Conservation (phyloP, 495 filamentous ascomycete genomes). For the Aspergillus cavernicola region DNA sequence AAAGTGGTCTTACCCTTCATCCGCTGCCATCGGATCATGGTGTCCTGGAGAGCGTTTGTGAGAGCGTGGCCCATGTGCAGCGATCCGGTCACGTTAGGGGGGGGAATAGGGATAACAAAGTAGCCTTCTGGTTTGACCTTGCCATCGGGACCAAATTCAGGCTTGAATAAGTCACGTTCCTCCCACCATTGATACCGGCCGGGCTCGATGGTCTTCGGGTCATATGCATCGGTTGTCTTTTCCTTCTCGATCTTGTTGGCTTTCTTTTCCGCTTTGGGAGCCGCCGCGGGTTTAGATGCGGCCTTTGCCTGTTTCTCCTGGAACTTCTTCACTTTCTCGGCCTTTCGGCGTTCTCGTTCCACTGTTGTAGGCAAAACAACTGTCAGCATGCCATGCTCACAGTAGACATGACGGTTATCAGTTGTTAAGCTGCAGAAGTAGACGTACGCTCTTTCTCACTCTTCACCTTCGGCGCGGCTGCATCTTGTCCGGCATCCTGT, state of each 20-base stretch:
- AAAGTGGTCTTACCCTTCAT: conserved; percentile 66
- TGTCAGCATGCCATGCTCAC: conserved; percentile 15
- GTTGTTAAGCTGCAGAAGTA: background rate
- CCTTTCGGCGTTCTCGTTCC: conserved; percentile 56
- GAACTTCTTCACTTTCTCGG: conserved; percentile 58
- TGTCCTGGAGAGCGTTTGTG: conserved; percentile 65
- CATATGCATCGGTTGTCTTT: conserved; percentile 54
- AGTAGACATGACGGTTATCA: background rate
- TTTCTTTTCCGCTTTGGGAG: conserved; percentile 53
- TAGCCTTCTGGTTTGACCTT: conserved; percentile 63
- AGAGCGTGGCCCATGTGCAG: conserved; percentile 72
- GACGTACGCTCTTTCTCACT: conserved; percentile 55
- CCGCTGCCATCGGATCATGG: conserved; percentile 67
- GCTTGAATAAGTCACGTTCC: conserved; percentile 65
- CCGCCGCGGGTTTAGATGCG: conserved; percentile 36
- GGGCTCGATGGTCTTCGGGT: conserved; percentile 52
- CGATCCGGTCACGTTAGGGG: conserved; percentile 73
- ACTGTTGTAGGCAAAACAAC: conserved; percentile 25
- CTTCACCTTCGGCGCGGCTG: conserved; percentile 52
- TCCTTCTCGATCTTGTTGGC: conserved; percentile 48
- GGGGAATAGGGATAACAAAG: conserved; percentile 72
- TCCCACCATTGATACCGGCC: conserved; percentile 61
- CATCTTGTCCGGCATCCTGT: conserved; percentile 44
- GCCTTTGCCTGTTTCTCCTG: conserved; percentile 54
- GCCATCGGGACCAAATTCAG: conserved; percentile 61